Evolutionary conservation across 2,329 filamentous ascomycete species (phyloP).

Genomic region (Hyphodiscus sp.): DNA sequence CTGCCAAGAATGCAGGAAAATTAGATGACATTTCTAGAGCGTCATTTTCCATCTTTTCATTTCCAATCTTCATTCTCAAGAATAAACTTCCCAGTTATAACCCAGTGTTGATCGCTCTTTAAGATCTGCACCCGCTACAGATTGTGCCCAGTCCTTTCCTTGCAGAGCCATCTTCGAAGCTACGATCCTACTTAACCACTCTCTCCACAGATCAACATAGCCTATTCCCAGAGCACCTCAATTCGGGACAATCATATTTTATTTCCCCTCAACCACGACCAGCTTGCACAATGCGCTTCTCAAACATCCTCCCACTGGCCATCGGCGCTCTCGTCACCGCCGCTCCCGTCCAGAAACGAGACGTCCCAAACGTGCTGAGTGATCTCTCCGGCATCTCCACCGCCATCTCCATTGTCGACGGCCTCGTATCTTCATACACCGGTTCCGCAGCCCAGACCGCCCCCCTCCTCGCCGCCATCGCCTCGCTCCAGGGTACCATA

Average conservation of each 20-base stretch:
- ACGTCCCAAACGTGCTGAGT: background rate
- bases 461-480: background rate
- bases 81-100: no score
- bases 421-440: background rate
- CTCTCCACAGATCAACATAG: background rate
- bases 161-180: no score
- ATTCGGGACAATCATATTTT: background rate
- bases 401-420: background rate
- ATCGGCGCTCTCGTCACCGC: background rate
- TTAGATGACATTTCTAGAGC: no score
- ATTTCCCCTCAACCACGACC: background rate
- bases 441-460: background rate
- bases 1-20: no score
- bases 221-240: background rate
- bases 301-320: background rate
- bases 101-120: no score
- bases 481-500: background rate
- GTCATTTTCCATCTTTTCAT: no score
- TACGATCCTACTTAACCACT: no score
- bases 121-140: no score
- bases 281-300: background rate
- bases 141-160: no score
- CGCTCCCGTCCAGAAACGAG: background rate
- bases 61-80: no score
- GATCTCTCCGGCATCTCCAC: background rate